Base-by-base conservation (phyloP, 257 asterid genomes). In the Vinca minor region DNA sequence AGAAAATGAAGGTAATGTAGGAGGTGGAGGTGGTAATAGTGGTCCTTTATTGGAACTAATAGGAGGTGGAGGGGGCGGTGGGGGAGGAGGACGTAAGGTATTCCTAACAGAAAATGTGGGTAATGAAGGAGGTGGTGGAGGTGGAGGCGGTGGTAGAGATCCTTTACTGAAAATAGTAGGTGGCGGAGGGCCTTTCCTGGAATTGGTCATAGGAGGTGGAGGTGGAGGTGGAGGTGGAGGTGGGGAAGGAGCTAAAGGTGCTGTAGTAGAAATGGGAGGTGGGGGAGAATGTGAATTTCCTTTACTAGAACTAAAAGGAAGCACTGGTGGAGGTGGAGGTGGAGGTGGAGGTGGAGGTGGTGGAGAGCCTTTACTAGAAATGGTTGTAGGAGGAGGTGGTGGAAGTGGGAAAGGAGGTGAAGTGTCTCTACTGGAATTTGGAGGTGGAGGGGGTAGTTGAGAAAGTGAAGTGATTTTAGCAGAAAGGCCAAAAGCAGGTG, bases 161-260 rank as follows among this genome's bases (percentile, higher is more conserved):
- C n/a, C n/a, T n/a, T n/a, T n/a, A n/a, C n/a, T n/a, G n/a, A n/a
- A n/a, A n/a, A n/a, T n/a, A n/a, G n/a, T n/a, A n/a, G n/a, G n/a
- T n/a, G n/a, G n/a, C 3, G n/a, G 74, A 42, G 48, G 66, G 32
- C 55, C 38, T 53, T 58, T 59, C 38, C 59, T 59, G 20, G 63
- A 69, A 53, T 52, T 64, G 20, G 41, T 34, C 36, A 60, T 55
- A 60, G 41, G 70, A 59, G 66, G n/a, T n/a, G 80, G 74, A 13
- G 64, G 69, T 25, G 73, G 77, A 4, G 69, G 71, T 35, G 77
- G 69, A 14, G 79, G 66, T 26, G 28, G 18, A 14, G 79, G 66
- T 26, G 28, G 18, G 20, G 48, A 9, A 35, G 54, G n/a, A 13
- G 55, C 60, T 54, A 66, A 38, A 54, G 20, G 1, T 18, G 42